Evolutionary conservation across 495 filamentous ascomycete genomes (phyloP).

Genomic region (Talaromyces ruber): DNA sequence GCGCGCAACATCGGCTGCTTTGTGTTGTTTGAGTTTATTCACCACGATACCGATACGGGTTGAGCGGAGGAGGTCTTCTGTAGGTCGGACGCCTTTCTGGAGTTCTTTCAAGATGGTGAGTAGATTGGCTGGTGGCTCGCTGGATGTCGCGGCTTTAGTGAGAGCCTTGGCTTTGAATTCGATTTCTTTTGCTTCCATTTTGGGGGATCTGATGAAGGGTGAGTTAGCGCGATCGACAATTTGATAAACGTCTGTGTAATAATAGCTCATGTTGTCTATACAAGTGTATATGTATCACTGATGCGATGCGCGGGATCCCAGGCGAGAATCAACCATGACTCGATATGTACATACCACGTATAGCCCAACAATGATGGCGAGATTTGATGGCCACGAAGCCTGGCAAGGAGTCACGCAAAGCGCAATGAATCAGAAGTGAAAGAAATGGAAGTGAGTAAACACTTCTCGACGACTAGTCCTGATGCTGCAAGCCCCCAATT

Average conservation of each 20-base stretch:
- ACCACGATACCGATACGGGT: conserved; percentile 87
- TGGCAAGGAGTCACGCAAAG: background rate
- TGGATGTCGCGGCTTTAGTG: conserved; percentile 62
- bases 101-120: conserved; percentile 65
- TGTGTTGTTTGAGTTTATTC: conserved; percentile 69
- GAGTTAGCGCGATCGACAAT: background rate
- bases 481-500: background rate
- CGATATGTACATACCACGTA: background rate
- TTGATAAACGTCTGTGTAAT: background rate
- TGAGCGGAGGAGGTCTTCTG: conserved; percentile 75
- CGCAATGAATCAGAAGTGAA: background rate
- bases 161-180: conserved; percentile 62
- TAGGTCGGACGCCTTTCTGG: conserved; percentile 67
- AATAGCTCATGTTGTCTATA: background rate
- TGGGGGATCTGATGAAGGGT: background rate
- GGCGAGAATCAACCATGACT: background rate
- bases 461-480: background rate
- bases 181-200: conserved; percentile 78
- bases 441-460: background rate
- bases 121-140: conserved; percentile 56
- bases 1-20: conserved; percentile 65
- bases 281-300: background rate
- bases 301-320: background rate
- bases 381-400: background rate
- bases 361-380: background rate